These are phyloP conservation scores for Knoxdaviesia proteae DNA, from an alignment of 2,329 filamentous ascomycete species.

Conservation along the genomic window DNA sequence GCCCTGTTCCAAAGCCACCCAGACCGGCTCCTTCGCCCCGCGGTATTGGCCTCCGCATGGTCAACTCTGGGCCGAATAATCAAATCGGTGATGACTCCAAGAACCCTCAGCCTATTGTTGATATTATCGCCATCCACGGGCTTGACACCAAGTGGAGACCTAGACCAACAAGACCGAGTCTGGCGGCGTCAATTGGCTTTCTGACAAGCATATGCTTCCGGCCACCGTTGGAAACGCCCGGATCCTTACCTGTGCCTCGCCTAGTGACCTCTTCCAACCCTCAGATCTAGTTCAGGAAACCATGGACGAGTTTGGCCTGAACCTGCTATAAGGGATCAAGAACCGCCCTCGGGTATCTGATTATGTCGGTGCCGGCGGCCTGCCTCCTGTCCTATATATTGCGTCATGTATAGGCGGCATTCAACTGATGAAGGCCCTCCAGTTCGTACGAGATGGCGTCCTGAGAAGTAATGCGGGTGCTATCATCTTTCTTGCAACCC, in stretches of 20 bases:
- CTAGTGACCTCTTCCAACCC: slow-evolving; percentile 7
- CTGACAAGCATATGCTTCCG: slow-evolving; percentile 9
- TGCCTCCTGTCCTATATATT: slow-evolving; percentile 12
- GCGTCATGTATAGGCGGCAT: slow-evolving; percentile 14
- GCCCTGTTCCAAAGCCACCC: too few relatives aligned
- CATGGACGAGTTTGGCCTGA: slow-evolving; percentile 7
- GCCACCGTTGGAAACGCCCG: slow-evolving; percentile 5
- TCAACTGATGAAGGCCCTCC: slow-evolving; percentile 11
- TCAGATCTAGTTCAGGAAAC: slow-evolving; percentile 6
- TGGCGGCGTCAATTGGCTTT: slow-evolving; percentile 9
- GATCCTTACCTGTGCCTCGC: slow-evolving; percentile 13
- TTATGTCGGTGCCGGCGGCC: background rate
- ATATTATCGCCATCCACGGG: slow-evolving; percentile 16
- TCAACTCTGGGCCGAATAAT: too few relatives aligned
- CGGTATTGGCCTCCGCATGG: too few relatives aligned
- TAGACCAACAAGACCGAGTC: slow-evolving; percentile 7
- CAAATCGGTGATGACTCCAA: too few relatives aligned
- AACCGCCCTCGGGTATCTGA: background rate
- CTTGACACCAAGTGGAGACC: slow-evolving; percentile 11
- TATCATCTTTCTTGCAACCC: slow-evolving; percentile 11
- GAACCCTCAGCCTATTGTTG: too few relatives aligned
- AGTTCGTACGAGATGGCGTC: slow-evolving; percentile 3
- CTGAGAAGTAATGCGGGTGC: slow-evolving; percentile 7
- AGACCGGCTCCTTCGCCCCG: too few relatives aligned
- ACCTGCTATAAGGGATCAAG: slow-evolving; percentile 9